Evolutionary conservation across 257 asterid genomes (phyloP).

Genomic region (Verbena officinalis): DNA sequence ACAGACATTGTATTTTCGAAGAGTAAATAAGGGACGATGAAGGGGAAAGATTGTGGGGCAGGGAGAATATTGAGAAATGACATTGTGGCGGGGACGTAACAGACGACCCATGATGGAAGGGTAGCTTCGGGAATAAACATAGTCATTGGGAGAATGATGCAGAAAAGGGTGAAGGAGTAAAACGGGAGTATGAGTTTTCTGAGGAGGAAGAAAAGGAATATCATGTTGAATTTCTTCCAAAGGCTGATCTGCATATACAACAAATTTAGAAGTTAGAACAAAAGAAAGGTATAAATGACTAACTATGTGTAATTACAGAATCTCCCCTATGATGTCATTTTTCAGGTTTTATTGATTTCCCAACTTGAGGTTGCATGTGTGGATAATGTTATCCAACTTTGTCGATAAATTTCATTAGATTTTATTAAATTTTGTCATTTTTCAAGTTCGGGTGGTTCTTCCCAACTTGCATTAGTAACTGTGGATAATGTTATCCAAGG

Average conservation of each 20-base stretch:
- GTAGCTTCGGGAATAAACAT: conserved; percentile 91
- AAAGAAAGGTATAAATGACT: too few relatives aligned
- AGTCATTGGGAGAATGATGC: conserved; percentile 90
- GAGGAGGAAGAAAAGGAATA: conserved; percentile 66
- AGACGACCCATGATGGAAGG: conserved; percentile 86
- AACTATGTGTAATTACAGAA: too few relatives aligned
- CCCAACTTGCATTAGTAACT: too few relatives aligned
- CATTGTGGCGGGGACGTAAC: conserved; percentile 78
- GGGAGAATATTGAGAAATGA: conserved; percentile 79
- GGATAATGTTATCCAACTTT: too few relatives aligned
- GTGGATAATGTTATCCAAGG: too few relatives aligned
- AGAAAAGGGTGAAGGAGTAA: conserved; percentile 85
- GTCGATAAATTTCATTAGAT: too few relatives aligned
- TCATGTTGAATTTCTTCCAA: conserved; percentile 52
- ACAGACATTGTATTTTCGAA: conserved; percentile 97
- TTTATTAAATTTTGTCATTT: too few relatives aligned
- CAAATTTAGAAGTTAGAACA: conserved; percentile 3
- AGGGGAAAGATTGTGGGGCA: conserved; percentile 84
- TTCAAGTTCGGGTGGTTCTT: too few relatives aligned
- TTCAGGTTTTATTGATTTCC: too few relatives aligned
- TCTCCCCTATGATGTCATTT: too few relatives aligned
- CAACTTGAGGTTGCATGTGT: too few relatives aligned
- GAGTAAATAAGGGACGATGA: conserved; percentile 83
- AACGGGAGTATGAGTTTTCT: conserved; percentile 84
- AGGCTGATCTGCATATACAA: conserved; percentile 43